Conservation (phyloP, 352 stramenopile species). For the Phytophthora sojae region DNA sequence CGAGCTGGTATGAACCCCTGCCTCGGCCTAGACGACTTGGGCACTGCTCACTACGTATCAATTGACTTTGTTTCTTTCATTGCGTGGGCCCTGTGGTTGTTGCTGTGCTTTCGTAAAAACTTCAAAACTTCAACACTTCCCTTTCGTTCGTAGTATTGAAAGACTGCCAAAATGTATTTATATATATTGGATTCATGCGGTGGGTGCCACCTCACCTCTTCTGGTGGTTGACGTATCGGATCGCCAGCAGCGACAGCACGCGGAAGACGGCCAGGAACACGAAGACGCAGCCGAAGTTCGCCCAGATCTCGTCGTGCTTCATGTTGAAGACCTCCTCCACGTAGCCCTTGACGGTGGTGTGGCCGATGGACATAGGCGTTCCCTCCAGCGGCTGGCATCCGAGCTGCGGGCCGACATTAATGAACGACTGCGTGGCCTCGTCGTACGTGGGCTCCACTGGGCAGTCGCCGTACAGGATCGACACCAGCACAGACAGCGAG, state of each 20-base stretch:
- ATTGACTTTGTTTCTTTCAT: no score
- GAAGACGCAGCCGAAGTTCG: slow-evolving; percentile 44
- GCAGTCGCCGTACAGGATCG: slow-evolving; percentile 36
- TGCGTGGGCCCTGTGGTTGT: no score
- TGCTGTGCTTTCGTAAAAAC: no score
- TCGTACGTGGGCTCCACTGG: slow-evolving; percentile 27
- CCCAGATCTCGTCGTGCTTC: slow-evolving; percentile 45
- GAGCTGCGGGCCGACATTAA: slow-evolving; percentile 9
- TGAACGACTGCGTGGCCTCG: slow-evolving; percentile 14
- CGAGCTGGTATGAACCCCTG: no score
- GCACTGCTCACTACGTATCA: no score
- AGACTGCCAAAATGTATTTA: slow-evolving; percentile 2
- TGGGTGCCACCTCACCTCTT: slow-evolving; percentile 1
- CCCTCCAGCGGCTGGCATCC: slow-evolving; percentile 8
- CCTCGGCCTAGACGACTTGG: no score
- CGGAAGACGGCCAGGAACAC: slow-evolving; percentile 43
- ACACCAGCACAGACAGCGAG: slow-evolving; percentile 32
- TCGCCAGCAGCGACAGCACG: slow-evolving; percentile 11
- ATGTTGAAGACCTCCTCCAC: slow-evolving; percentile 48
- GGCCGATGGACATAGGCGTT: slow-evolving; percentile 10
- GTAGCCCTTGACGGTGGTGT: slow-evolving; percentile 47
- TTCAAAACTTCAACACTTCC: no score
- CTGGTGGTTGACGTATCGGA: slow-evolving; percentile 27
- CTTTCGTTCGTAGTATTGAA: background rate
- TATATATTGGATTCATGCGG: no score